Base-by-base conservation (phyloP, 2,329 filamentous ascomycete species). In the Colletotrichum acutatum region DNA sequence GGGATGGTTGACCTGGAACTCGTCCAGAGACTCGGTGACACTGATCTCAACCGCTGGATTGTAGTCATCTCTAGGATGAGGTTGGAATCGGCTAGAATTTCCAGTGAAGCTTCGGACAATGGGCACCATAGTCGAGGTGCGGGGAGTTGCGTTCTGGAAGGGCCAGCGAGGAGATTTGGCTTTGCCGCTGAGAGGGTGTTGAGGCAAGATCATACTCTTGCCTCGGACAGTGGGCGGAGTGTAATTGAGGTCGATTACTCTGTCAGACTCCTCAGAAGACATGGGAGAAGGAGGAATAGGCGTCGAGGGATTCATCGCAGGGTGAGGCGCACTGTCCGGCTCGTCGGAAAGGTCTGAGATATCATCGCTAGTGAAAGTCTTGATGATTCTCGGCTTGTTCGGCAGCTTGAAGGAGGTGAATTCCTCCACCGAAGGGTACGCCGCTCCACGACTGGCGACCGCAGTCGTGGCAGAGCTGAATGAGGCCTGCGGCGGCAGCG, bases 1-100 rank as follows among this genome's bases (percentile, higher is more conserved):
- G 8, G 71, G 71, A 37, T 73, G 71, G 4, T 42, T 66, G 66
- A 66, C 24, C 34, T 73, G 71, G 24, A 73, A 73, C 34, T 73
- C 71, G 24, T 73, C 71, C 19, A 71, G 56, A 2, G 71, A 73
- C 49, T 73, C 71, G 1, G 60, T 49, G 16, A 73, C 34, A 34
- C 71, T 73, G 54, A 73, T 66, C 24, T 66, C 30, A 11, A 60
- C 60, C 6, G 57, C 42, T 2, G 32, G 57, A 8, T 37, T 73
- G 34, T 22, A 49, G 19, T 49, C 8, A 8, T 4, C 14, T 19
- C 14, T 64, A 14, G 19, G 11, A 22, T 37, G 24, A 2, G 1
- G 22, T 24, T 53, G 42, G 8, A 26, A n/a, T 14, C 2, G 22
- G 5, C 61, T 22, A n/a, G 67, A 59, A 8, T 56, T 65, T 0